Evolutionary conservation across 305 asterid species (phyloP).

Genomic region (Fraxinus dipetala): DNA sequence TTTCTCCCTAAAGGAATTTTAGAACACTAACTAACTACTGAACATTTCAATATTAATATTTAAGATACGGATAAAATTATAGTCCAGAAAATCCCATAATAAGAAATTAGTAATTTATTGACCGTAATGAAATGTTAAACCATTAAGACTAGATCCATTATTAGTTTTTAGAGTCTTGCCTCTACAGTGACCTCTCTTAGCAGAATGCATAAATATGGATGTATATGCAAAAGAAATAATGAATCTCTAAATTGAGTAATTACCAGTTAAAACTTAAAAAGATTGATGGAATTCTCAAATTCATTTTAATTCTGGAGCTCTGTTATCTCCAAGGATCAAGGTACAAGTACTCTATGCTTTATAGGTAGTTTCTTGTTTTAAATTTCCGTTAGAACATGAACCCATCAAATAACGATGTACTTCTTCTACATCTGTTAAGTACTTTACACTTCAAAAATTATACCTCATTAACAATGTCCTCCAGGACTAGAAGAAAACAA

Average conservation of each 20-base stretch:
- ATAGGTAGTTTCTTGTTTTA: background rate
- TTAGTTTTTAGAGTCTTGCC: background rate
- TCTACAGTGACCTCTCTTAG: background rate
- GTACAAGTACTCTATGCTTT: background rate
- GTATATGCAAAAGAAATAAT: background rate
- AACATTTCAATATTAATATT: background rate
- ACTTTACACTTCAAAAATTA: background rate
- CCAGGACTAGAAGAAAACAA: background rate
- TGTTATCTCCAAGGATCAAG: background rate
- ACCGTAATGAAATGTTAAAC: background rate
- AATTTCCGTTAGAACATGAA: background rate
- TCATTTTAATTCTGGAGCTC: background rate
- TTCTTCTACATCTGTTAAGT: background rate
- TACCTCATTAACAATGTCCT: background rate
- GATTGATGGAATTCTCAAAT: background rate
- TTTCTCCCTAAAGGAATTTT: background rate
- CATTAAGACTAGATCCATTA: background rate
- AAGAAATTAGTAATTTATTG: background rate
- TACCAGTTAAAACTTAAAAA: background rate
- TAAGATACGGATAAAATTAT: background rate
- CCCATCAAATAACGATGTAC: background rate
- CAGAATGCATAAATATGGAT: background rate
- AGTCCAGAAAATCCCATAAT: background rate
- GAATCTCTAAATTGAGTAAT: background rate
- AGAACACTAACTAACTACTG: background rate